Evolutionary conservation across 495 filamentous ascomycete genomes (phyloP), one percentile per base, ranked within the genome.

Genomic region (Rhizodiscina lignyota): DNA sequence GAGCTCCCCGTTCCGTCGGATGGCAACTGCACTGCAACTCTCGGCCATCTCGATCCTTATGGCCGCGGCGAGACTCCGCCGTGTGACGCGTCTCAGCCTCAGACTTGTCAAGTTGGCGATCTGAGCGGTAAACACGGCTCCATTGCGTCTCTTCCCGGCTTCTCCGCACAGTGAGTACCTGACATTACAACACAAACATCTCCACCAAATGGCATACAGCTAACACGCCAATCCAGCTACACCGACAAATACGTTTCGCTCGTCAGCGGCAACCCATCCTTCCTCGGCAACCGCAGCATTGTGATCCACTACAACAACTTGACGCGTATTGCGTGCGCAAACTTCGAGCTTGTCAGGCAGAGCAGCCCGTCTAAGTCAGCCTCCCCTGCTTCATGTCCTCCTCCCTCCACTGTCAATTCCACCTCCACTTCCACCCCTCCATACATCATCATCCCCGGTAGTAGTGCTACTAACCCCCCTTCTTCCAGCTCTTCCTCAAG

Each of bases 21-120:
- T 47, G 85, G 85, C 39, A 85, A 84, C 66, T 94, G 85, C 64
- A 77, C 74, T 33, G 62, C 52, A 2, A 76, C 83, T 6, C 53
- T 70, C 15, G 72, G 59, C 0, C 85, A 89, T 47, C 58, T 77
- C 15, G 74, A 79, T 47, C 74, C 77, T 0, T 32, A 8, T 18
- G 8, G 24, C 13, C 24, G 24, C n/a, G 73, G 72, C 36, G 71
- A 85, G 52, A 51, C 51, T 12, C 63, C 74, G 22, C 42, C 66
- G 5, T 94, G 85, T 56, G 62, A 89, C 56, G 28, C 58, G 6
- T 51, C 51, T 5, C 47, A 59, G 19, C 77, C 79, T 5, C 47
- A 70, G 40, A 78, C 73, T 0, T 94, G 85, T 61, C 74, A 91
- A 53, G 72, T 81, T 18, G 85, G 85, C 40, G 85, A 94, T 56